Base-by-base conservation (phyloP, 2,329 filamentous ascomycete species). In the Talaromyces funiculosus region DNA sequence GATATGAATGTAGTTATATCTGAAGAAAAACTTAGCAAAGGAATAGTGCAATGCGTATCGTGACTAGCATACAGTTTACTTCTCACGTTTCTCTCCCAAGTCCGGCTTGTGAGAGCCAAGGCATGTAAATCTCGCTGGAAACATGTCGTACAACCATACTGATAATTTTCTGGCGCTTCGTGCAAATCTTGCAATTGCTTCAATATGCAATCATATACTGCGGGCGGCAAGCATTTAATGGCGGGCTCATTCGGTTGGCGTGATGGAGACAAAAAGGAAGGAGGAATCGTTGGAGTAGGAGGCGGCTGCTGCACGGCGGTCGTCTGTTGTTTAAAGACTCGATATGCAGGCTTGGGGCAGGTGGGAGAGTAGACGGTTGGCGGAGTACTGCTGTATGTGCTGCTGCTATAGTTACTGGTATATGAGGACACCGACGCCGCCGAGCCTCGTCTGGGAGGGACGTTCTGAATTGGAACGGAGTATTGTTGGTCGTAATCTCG, bases 161-260 rank as follows among this genome's bases (percentile, higher is more conserved):
- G 72, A 33, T 69, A 66, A 22, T 54, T 59, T 16, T 43, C 53
- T 12, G 73, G 66, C 6, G 68, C 70, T 14, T 73, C 68, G 65
- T 85, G 79, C 26, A 81, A 65, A 8, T 69, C 66, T 58, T 81
- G 75, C 38, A 86, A 67, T 60, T 83, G 80, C 35, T 75, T 71
- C 10, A 85, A 64, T 38, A 86, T 82, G 60, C 77, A 81, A 60
- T 82, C 78, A 63, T 84, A 84, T 4, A 85, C 78, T 62, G 82
- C 79, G 49, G 76, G 71, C 0, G 84, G 83, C 6, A 86, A 65
- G 18, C 74, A 73, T 61, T 79, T 76, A 65, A 82, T 67, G 42
- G 72, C 63, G 22, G 73, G 69, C 45, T 73, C 70, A 26, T 69
- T 57, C 57, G 69, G 60, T 18, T 53, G 54, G n/a, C 38, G 47